These are phyloP conservation scores for Vachellia pachyceras DNA, from an alignment of 306 rosid species.

Conservation along the genomic window DNA sequence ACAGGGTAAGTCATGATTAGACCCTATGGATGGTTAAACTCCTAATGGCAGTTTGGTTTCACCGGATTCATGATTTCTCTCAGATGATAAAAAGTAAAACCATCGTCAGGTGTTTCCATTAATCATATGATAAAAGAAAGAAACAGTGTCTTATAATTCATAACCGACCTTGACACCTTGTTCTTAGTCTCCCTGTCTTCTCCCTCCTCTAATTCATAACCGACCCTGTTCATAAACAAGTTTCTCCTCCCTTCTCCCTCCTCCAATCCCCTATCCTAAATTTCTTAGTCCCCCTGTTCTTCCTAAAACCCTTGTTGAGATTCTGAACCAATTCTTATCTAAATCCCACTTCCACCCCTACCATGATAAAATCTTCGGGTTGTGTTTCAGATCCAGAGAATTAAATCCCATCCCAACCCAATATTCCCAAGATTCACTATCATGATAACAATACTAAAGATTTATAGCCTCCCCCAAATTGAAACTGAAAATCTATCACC, in stretches of 20 bases:
- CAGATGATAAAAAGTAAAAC: conserved; percentile 22
- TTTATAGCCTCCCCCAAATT: neutral
- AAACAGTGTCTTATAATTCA: neutral
- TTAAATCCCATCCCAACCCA: conserved; percentile 3
- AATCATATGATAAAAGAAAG: neutral
- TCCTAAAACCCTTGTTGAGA: neutral
- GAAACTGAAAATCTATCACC: conserved; percentile 13
- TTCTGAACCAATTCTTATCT: neutral
- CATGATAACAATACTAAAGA: conserved; percentile 2
- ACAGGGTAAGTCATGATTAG: neutral
- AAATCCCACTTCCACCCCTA: neutral
- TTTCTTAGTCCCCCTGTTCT: conserved; percentile 5
- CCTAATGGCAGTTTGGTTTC: conserved; percentile 1
- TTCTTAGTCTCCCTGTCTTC: neutral
- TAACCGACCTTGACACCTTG: neutral
- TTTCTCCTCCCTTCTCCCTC: no score
- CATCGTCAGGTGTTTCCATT: neutral
- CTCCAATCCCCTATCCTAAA: conserved; percentile 7
- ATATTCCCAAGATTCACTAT: neutral
- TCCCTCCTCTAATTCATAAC: no score
- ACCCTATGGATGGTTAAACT: neutral
- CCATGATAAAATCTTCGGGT: neutral
- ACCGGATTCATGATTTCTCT: conserved; percentile 21
- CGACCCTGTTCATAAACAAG: no score
- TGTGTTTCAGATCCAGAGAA: conserved; percentile 8